Evolutionary conservation across 495 filamentous ascomycete genomes (phyloP).

Genomic region (Hypoxylon fragiforme): DNA sequence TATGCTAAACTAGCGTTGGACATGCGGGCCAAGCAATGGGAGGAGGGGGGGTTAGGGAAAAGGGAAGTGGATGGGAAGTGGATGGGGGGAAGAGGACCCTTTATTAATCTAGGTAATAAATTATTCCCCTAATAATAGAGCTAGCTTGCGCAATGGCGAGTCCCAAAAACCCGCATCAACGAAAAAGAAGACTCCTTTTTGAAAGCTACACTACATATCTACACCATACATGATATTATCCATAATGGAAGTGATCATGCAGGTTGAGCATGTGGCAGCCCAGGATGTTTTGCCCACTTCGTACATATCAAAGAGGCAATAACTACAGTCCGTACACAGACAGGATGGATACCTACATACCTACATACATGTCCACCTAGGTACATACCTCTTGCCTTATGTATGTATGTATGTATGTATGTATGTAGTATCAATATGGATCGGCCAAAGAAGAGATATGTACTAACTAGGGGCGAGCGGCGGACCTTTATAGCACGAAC

Average conservation of each 20-base stretch:
- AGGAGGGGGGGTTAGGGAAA: neutral
- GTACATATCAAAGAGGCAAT: slow-evolving; percentile 21
- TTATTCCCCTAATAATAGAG: slow-evolving; percentile 5
- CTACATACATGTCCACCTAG: neutral
- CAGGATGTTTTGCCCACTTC: slow-evolving; percentile 18
- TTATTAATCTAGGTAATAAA: slow-evolving; percentile 3
- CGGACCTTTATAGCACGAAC: too few relatives aligned
- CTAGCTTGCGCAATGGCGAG: too few relatives aligned
- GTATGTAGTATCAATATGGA: too few relatives aligned
- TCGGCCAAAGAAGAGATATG: too few relatives aligned
- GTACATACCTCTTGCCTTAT: too few relatives aligned
- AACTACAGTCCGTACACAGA: too few relatives aligned
- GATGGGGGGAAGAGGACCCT: neutral
- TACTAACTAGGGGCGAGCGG: too few relatives aligned
- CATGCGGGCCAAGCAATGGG: neutral
- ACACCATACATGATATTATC: neutral
- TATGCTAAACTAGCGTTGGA: neutral
- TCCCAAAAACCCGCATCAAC: too few relatives aligned
- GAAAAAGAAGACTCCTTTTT: too few relatives aligned
- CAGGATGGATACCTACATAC: too few relatives aligned
- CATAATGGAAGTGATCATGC: slow-evolving; percentile 20
- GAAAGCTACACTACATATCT: too few relatives aligned
- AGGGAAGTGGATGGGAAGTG: neutral
- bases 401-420: too few relatives aligned
- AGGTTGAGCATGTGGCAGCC: slow-evolving; percentile 32